Evolutionary conservation across 2,329 filamentous ascomycete genomes (phyloP), one percentile per base, ranked within the genome.

Genomic region (Plectosphaerella cucumerina): DNA sequence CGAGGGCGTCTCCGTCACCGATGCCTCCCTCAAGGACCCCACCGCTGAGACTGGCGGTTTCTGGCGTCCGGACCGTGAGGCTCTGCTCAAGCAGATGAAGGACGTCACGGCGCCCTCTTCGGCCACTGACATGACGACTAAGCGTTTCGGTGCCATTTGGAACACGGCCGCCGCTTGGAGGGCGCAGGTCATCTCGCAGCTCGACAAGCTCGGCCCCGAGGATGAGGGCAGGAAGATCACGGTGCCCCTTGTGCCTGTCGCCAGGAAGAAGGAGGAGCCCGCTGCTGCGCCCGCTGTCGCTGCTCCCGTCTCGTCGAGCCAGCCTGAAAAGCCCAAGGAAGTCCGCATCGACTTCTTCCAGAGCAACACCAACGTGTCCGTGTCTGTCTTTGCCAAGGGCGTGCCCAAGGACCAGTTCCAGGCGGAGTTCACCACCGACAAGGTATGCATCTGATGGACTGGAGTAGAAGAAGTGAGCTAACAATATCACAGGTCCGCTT

Each of bases 141-240:
- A 61, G 3, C 50, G 61, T n/a, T 52, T 53, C 14, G 47, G 56
- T 3, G 59, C 60, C 21, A 49, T 68, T 5, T 70, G 65, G 61
- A 70, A 72, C 23, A 67, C 69, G 31, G 77, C 75, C 1, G 71
- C 71, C 48, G 65, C 69, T 1, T 68, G 77, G 63, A 71, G 80
- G 4, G 59, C 72, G 20, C 75, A 80, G 61, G 69, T 72, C n/a
- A 65, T 84, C 8, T 62, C 58, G 0, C 62, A 62, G 21, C 62
- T 84, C 66, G 69, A 72, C 43, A 67, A 64, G 45, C 64, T 81
- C 21, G 70, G 74, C 0, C 60, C 58, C 12, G 74, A 73, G 3
- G 70, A 79, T 45, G 62, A 70, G 1, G 73, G 68, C 2, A 68
- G 79, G 22, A 80, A 74, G 63, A 64, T 78, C 31, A 75, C 67